These are phyloP conservation scores for Colletotrichum tropicale DNA, from an alignment of 2,329 filamentous ascomycete species.

Conservation along the genomic window DNA sequence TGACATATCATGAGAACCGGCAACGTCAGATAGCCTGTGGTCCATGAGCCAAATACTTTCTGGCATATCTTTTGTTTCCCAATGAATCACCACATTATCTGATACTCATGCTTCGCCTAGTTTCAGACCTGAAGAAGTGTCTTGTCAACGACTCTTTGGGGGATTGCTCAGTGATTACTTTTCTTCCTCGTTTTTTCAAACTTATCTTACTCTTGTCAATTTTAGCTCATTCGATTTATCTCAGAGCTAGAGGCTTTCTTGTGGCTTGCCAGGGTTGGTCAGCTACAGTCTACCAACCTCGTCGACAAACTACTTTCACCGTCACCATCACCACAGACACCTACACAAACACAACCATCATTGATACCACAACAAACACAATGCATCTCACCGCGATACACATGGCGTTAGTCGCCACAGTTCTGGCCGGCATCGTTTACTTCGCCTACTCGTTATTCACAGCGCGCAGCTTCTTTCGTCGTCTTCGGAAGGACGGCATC, in stretches of 20 bases:
- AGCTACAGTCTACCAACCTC: not conserved
- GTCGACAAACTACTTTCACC: not conserved
- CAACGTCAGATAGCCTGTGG: not conserved
- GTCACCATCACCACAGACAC: not conserved
- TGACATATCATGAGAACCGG: not conserved
- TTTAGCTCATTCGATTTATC: not conserved
- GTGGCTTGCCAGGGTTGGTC: not conserved
- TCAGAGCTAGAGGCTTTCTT: not conserved
- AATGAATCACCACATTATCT: not conserved
- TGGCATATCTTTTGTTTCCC: not conserved
- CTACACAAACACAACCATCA: not conserved
- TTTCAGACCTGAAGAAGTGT: conserved; percentile 1
- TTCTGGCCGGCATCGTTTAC: not conserved
- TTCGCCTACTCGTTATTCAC: not conserved
- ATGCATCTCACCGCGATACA: not conserved
- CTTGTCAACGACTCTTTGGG: not conserved
- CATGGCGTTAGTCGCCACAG: not conserved
- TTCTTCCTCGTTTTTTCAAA: not conserved
- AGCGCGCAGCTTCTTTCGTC: not conserved
- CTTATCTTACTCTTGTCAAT: not conserved
- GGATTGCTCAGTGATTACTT: not conserved
- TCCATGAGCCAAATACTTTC: not conserved
- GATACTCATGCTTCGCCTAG: not conserved
- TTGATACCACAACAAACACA: not conserved
- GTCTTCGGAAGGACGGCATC: not conserved